Conservation (phyloP, 225 moss, liverwort and hornwort species). For the Ulota crispa region DNA sequence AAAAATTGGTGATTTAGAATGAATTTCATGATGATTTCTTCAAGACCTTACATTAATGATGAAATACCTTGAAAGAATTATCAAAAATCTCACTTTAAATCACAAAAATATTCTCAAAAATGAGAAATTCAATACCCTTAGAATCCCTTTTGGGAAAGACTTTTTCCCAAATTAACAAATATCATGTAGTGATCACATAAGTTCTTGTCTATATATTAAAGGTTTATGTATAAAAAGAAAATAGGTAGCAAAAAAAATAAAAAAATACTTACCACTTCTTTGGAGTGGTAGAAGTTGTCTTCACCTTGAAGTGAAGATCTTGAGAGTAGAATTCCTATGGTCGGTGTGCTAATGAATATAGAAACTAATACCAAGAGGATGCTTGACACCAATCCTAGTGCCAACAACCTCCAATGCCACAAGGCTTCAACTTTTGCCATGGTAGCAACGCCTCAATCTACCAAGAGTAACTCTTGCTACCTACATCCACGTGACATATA, state of each 20-base stretch:
- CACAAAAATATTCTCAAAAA: too few relatives aligned
- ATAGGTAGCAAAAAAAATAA: background rate
- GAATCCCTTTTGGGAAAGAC: too few relatives aligned
- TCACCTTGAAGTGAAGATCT: background rate
- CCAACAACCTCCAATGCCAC: constrained; percentile 15
- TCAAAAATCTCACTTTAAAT: too few relatives aligned
- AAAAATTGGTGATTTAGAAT: too few relatives aligned
- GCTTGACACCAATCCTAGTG: background rate
- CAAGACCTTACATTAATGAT: too few relatives aligned
- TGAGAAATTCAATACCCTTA: too few relatives aligned
- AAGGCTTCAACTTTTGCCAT: background rate
- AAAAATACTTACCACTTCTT: constrained; percentile 5
- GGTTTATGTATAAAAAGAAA: too few relatives aligned
- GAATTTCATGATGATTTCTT: too few relatives aligned
- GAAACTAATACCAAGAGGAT: background rate
- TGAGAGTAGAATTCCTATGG: background rate
- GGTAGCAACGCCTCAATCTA: background rate
- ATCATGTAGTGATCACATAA: too few relatives aligned
- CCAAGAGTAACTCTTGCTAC: background rate
- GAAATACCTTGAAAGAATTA: too few relatives aligned
- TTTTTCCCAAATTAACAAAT: too few relatives aligned
- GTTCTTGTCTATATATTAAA: too few relatives aligned
- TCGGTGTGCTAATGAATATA: background rate
- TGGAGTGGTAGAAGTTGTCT: background rate
- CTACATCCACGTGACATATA: background rate